Base-by-base conservation (phyloP, 768 basidiomycete species). In the Porphyrellus cyaneotinctus region DNA sequence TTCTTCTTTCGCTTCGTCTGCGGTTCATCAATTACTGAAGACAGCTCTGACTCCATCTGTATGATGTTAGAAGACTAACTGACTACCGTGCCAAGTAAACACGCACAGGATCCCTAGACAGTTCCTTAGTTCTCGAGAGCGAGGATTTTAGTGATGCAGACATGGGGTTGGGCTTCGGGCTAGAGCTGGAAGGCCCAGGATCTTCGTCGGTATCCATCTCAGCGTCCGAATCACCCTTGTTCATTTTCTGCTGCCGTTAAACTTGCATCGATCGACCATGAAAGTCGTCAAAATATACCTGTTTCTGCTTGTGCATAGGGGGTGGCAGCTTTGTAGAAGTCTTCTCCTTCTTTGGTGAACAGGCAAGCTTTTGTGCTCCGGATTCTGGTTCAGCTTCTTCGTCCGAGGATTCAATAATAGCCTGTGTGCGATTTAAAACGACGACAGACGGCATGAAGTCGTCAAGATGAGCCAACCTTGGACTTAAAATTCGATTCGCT, bases 11-110 rank as follows among this genome's bases (percentile, higher is more conserved):
- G 70, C 57, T 81, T 81, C 9, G 76, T 76, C 11, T 77, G 76
- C 42, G 72, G 72, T 31, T 84, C 83, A 54, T 85, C 83, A 23
- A 79, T 70, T 15, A 87, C 72, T 7, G 78, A 77, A 6, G 84
- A 84, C 28, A 84, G 60, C 50, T 84, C 83, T 6, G 84, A 81
- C 23, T 60, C 63, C 54, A 58, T 55, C 65, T 66, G 30, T 28
- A 31, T 18, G 7, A n/a, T 32, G 32, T 58, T 13, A 58, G 28
- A 28, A 38, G 26, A 28, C 57, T n/a, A n/a, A 77, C 72, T 62
- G 64, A 26, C 18, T 10, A 8, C n/a, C 5, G 4, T 13, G 17
- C 5, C n/a, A 45, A 26, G 26, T 13, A 46, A 47, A 36, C 20
- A 58, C 68, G 15, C 17, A 70, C 68, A 10, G 49, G 64, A 46